Conservation (phyloP, 2,329 filamentous ascomycete genomes). For the Claviceps arundinis region DNA sequence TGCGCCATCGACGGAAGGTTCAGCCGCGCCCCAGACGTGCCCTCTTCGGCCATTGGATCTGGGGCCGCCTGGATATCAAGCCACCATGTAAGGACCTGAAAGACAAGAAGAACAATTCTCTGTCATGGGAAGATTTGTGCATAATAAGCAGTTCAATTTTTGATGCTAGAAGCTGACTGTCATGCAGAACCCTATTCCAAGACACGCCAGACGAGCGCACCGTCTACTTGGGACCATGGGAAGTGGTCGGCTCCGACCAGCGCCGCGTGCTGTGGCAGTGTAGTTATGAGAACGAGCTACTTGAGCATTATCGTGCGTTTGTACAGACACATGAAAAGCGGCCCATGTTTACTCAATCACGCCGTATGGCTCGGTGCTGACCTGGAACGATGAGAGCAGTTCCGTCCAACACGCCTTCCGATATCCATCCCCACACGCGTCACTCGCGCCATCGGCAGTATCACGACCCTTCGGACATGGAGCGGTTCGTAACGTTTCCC, state of each 20-base stretch:
- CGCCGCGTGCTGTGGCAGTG: slow-evolving; percentile 40
- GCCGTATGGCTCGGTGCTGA: background rate
- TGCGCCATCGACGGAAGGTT: slow-evolving; percentile 24
- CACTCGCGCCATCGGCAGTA: slow-evolving; percentile 38
- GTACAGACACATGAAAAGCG: background rate
- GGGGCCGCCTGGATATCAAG: slow-evolving; percentile 39
- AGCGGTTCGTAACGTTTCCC: slow-evolving; percentile 34
- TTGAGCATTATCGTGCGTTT: slow-evolving; percentile 35
- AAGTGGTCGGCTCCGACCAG: slow-evolving; percentile 32
- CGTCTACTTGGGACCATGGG: slow-evolving; percentile 40
- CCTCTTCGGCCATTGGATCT: slow-evolving; percentile 34
- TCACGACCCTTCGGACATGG: slow-evolving; percentile 34
- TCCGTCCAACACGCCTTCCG: slow-evolving; percentile 29
- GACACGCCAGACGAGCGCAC: slow-evolving; percentile 34
- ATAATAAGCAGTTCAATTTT: no score
- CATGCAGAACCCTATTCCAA: slow-evolving; percentile 34
- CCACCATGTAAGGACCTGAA: slow-evolving; percentile 31
- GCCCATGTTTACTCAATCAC: background rate
- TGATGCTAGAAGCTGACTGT: slow-evolving; percentile 8
- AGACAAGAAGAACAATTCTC: background rate
- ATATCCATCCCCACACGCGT: slow-evolving; percentile 34
- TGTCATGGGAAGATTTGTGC: background rate
- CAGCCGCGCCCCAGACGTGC: slow-evolving; percentile 22
- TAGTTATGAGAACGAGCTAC: slow-evolving; percentile 36
- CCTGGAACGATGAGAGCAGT: slow-evolving; percentile 18